Evolutionary conservation across 768 basidiomycete species (phyloP), one percentile per base, ranked within the genome.

Genomic region (Termitomyces sp.): DNA sequence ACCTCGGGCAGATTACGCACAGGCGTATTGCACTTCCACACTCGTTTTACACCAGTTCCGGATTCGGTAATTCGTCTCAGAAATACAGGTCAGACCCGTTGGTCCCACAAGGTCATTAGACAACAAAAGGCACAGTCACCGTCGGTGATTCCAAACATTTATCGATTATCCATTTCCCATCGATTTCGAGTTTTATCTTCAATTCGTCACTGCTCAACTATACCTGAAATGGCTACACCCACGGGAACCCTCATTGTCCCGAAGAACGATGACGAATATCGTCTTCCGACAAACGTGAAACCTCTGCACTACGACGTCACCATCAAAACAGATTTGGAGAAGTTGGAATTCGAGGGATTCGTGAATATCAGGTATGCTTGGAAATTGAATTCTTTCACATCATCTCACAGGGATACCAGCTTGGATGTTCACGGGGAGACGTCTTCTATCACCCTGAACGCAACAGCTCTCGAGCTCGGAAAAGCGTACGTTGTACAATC

Each of bases 271-370:
- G 68, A 76, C 64, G 69, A 77, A 57, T 82, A 82, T 66, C 85
- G 90, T 65, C 81, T 93, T 55, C 89, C 89, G 20, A 77, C 78
- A 1, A 74, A 85, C 62, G 81, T 89, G 55, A 83, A 79, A 65
- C 87, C 91, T 13, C 79, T 72, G 7, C 91, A 94, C 69, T 95
- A 95, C 71, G 87, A 91, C 64, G 68, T 94, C 52, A 84, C 84
- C 48, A 74, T 95, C 68, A 84, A 82, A 67, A 95, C 93, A 3
- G 92, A 98, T 73, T 83, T 98, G 54, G 80, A 88, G 57, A 79
- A 78, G n/a, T 79, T 85, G 60, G 81, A 75, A 11, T 98, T 94
- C 70, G 76, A 83, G 45, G 96, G 96, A 45, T 78, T 86, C 41
- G 90, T 88, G 51, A 84, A 84, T 63, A 83, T 91, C 67, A 77